Evolutionary conservation across 495 filamentous ascomycete species (phyloP), one percentile per base, ranked within the genome.

Genomic region (Neurospora sp.): DNA sequence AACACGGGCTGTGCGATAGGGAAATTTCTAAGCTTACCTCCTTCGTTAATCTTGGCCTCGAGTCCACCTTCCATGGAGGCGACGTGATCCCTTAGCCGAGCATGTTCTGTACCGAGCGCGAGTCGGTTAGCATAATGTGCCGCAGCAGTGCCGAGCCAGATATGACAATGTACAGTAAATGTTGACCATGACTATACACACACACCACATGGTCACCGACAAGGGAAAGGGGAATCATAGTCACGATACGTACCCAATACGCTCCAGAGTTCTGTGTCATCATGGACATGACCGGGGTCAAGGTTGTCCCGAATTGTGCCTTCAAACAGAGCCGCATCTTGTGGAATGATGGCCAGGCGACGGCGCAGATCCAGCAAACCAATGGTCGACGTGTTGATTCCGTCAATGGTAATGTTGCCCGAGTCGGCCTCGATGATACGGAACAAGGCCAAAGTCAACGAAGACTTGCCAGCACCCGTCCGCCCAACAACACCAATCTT

Each of bases 401-500:
- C 87, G 80, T 99, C 96, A 79, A 99, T 96, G 79, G 86, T 91
- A 77, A 98, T 95, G 76, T 89, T 87, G 70, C 96, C 96, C 59
- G 88, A 84, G 73, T 85, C 86, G 2, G 94, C 88, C 81, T 99
- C 96, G 75, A 99, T 98, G 75, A 99, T 95, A 59, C 96, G 89
- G 86, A 99, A 99, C 39, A 99, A 87, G 20, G 94, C 91, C 77
- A 98, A 85, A 5, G 96, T 98, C 77, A 99, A 86, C 7, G 94
- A 97, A 74, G 93, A 97, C 85, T 99, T 99, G 79, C 96, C 96
- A 62, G 96, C 96, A 77, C 96, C 96, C 11, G 96, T 99, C 27
- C 96, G 92, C 76, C 96, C 96, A 59, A 99, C 96, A 38, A 99
- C 95, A 74, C 96, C 96, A 81, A 99, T 93, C 87, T 99, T 99